These are phyloP conservation scores for Luffa aegyptiaca DNA, from an alignment of 306 rosid genomes.

Conservation along the genomic window DNA sequence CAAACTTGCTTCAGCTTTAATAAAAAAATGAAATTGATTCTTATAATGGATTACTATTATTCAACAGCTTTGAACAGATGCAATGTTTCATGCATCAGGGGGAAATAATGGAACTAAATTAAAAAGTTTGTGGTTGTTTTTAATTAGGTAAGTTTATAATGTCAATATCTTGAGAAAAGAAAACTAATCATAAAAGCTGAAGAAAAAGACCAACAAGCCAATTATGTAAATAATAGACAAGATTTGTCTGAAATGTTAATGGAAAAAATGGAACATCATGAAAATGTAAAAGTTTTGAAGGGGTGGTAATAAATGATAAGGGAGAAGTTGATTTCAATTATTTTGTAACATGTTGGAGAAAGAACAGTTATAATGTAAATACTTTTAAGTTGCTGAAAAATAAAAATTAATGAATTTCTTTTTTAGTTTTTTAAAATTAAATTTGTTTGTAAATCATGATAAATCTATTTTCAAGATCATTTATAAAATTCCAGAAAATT, in stretches of 20 bases:
- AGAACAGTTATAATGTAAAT: neutral
- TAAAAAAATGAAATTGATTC: conserved; percentile 2
- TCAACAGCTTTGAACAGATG: conserved; percentile 6
- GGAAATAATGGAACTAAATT: neutral
- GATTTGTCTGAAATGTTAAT: neutral
- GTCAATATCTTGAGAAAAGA: neutral
- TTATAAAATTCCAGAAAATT: neutral
- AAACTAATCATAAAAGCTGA: neutral
- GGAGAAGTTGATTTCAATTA: neutral
- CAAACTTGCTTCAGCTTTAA: conserved; percentile 7
- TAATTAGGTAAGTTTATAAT: neutral
- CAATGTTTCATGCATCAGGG: neutral
- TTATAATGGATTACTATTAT: neutral
- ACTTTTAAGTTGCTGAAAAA: neutral
- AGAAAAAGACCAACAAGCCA: neutral
- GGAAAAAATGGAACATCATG: neutral
- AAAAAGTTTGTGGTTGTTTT: neutral
- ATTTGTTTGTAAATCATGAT: neutral
- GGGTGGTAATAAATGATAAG: neutral
- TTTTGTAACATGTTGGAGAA: neutral
- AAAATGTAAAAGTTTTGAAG: neutral
- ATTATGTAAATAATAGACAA: neutral
- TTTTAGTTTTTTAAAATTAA: neutral
- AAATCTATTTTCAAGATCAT: neutral
- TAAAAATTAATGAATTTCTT: neutral